Conservation (phyloP, 805 yeast species). For the Teunomyces atbi region DNA sequence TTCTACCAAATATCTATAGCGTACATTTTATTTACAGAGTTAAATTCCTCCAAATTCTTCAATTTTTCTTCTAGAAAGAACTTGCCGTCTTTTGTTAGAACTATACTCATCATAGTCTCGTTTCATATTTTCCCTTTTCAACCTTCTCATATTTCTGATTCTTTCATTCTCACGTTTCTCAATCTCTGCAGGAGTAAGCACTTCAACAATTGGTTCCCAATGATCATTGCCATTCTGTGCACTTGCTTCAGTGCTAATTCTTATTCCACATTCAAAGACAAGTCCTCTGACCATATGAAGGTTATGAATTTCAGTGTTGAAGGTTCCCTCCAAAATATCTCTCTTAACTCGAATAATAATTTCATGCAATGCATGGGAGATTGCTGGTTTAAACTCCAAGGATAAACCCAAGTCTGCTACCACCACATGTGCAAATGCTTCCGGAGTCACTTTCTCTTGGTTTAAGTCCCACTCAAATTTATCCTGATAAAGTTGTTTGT, state of each 20-base stretch:
- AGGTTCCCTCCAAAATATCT: slow-evolving; percentile 67
- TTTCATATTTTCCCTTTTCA: slow-evolving; percentile 87
- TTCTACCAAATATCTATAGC: neutral
- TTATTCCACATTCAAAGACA: slow-evolving; percentile 41
- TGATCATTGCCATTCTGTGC: slow-evolving; percentile 72
- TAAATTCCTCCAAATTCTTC: slow-evolving; percentile 41
- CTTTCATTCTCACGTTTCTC: slow-evolving; percentile 94
- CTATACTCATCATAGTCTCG: slow-evolving; percentile 45
- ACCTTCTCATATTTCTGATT: slow-evolving; percentile 84
- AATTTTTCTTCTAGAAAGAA: slow-evolving; percentile 46
- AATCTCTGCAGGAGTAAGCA: slow-evolving; percentile 85
- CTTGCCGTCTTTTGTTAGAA: slow-evolving; percentile 33
- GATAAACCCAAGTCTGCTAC: slow-evolving; percentile 82
- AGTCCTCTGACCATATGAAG: slow-evolving; percentile 42
- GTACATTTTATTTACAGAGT: neutral
- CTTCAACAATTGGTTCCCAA: slow-evolving; percentile 89
- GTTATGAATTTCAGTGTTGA: slow-evolving; percentile 42
- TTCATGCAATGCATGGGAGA: slow-evolving; percentile 85
- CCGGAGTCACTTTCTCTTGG: slow-evolving; percentile 63
- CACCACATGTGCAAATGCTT: slow-evolving; percentile 74
- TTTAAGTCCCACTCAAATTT: slow-evolving; percentile 90
- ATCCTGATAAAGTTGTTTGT: slow-evolving; percentile 83
- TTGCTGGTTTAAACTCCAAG: slow-evolving; percentile 85
- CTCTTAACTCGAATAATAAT: slow-evolving; percentile 70
- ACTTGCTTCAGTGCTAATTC: slow-evolving; percentile 56